These are phyloP conservation scores for Dioscorea alata DNA, from an alignment of 106 monocot genomes.

Conservation along the genomic window DNA sequence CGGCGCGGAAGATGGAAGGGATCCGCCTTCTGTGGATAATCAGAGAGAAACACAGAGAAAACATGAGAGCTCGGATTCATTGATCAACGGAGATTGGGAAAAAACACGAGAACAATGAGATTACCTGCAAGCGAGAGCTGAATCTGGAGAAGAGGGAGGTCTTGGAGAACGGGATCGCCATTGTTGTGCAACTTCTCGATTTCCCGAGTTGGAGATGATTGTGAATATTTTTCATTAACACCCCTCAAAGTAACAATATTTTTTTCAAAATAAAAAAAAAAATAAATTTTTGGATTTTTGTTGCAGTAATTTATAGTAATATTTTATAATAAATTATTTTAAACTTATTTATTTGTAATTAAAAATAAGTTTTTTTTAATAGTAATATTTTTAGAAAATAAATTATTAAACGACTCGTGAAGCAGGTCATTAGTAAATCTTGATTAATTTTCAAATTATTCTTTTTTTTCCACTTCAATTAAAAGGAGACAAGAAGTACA, in stretches of 20 bases:
- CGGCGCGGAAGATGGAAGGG: constrained; percentile 17
- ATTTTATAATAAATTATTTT: neutral
- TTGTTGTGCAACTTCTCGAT: neutral
- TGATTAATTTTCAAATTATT: no score
- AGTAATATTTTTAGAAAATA: no score
- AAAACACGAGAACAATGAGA: neutral
- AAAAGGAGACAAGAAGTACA: no score
- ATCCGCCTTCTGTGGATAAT: neutral
- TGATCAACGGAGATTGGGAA: neutral
- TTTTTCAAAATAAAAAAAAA: neutral
- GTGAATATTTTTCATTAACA: no score
- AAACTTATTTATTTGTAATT: neutral
- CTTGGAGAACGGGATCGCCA: neutral
- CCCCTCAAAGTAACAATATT: no score
- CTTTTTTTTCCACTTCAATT: no score
- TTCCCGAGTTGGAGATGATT: no score
- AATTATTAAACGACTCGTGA: no score
- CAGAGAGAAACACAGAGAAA: neutral
- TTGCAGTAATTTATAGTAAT: neutral
- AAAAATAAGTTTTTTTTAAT: no score
- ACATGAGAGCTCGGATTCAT: neutral
- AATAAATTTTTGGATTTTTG: neutral
- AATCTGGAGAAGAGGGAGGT: constrained; percentile 3
- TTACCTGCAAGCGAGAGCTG: neutral
- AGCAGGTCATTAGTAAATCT: no score